Percentiles rank a stretch among this genome's conserved stretches.
These are phyloP conservation scores for Sicyos baderoa DNA, from an alignment of 306 rosid genomes.

Conservation along the genomic window DNA sequence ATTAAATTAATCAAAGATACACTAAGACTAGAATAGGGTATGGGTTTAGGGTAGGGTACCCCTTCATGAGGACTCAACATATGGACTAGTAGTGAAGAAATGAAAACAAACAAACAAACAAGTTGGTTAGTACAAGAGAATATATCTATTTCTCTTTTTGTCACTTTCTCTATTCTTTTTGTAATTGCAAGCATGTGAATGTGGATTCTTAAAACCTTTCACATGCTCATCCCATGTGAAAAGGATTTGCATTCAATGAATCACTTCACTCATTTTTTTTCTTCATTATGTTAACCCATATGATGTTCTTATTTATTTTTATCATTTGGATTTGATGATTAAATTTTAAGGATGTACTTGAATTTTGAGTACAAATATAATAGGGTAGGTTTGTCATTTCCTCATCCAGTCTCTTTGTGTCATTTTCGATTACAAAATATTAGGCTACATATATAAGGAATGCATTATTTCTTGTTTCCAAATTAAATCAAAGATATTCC, in stretches of 20 bases:
- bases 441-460: too few relatives aligned
- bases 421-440: not conserved
- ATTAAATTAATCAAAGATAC: not conserved
- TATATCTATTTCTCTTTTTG: not conserved
- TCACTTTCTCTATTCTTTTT: not conserved
- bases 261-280: not conserved
- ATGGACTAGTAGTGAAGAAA: not conserved
- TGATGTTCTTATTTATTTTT: not conserved
- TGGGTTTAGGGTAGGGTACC: too few relatives aligned
- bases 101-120: not conserved
- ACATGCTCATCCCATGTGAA: too few relatives aligned
- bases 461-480: too few relatives aligned
- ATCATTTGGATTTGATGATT: not conserved
- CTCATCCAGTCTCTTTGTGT: not conserved
- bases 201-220: not conserved
- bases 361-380: not conserved
- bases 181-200: slow-evolving; percentile 26
- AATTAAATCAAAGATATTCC: too few relatives aligned
- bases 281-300: not conserved
- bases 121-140: not conserved
- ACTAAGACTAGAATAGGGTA: not conserved
- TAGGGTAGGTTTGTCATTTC: not conserved
- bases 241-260: not conserved
- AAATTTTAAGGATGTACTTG: not conserved
- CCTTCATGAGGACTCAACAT: not conserved